These are phyloP conservation scores for Microthyrium microscopicum DNA, from an alignment of 2,329 filamentous ascomycete genomes.

Conservation along the genomic window DNA sequence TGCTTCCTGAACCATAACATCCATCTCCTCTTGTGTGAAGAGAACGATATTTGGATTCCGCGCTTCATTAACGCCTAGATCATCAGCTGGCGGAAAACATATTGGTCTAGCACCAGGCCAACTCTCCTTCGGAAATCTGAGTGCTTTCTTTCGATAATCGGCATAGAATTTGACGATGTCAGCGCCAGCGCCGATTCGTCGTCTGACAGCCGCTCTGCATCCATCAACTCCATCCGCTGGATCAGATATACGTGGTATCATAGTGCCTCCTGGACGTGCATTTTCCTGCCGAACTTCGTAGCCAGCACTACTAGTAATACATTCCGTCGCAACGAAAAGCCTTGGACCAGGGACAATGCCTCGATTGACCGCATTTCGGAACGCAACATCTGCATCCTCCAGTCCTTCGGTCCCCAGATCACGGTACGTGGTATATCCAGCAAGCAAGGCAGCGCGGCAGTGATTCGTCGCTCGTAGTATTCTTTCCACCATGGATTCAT, in stretches of 20 bases:
- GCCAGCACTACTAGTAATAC: conserved; percentile 32
- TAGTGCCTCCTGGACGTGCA: conserved; percentile 14
- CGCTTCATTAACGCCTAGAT: background rate
- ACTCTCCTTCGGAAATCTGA: conserved; percentile 13
- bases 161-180: conserved; percentile 20
- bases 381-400: conserved; percentile 31
- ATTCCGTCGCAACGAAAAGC: conserved; percentile 37
- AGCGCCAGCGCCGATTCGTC: conserved; percentile 17
- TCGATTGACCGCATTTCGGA: conserved; percentile 38
- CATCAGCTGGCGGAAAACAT: conserved; percentile 5
- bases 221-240: conserved; percentile 32
- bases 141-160: conserved; percentile 16
- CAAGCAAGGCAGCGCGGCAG: conserved; percentile 33
- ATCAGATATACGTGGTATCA: conserved; percentile 24
- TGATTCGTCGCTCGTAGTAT: conserved; percentile 38
- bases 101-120: conserved; percentile 13
- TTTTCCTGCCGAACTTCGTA: conserved; percentile 36
- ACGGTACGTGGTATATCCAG: conserved; percentile 36
- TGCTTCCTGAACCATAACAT: conserved; percentile 16
- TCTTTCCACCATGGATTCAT: conserved; percentile 41
- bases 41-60: conserved; percentile 8
- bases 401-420: conserved; percentile 28
- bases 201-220: conserved; percentile 17
- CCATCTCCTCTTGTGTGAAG: conserved; percentile 12
- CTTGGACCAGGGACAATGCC: conserved; percentile 37